phyloP scores from a whole-genome alignment of 306 rosid genomes.

The Acacia crassicarpa region DNA sequence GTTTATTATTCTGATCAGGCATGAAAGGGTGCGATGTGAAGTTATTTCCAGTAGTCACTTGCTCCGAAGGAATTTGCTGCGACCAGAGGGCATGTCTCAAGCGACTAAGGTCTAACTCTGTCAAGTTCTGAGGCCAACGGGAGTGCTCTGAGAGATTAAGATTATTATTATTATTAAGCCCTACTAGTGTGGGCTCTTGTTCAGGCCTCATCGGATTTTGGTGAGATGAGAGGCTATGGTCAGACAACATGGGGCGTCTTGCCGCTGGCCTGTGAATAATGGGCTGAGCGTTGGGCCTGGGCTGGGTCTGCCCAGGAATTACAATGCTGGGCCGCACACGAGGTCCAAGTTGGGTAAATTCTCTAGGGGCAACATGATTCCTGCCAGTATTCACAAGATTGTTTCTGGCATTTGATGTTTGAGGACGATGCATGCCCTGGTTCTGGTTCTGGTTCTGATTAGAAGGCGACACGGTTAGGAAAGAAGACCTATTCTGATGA shows the following conservation, averaged over 20 bases:
- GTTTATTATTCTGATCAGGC: background rate
- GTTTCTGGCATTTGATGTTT: background rate
- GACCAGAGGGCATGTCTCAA: background rate
- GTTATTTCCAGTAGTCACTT: background rate
- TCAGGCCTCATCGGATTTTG: background rate
- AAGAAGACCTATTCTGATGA: background rate
- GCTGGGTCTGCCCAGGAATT: background rate
- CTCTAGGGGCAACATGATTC: background rate
- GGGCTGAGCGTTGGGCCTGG: background rate
- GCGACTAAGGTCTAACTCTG: background rate
- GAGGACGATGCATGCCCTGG: background rate
- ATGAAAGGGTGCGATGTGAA: background rate
- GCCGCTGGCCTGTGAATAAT: background rate
- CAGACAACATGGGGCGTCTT: background rate
- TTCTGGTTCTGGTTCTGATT: background rate
- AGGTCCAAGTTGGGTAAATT: background rate
- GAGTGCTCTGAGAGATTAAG: background rate
- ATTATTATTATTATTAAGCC: background rate
- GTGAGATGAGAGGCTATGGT: background rate
- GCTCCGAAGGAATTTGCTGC: background rate
- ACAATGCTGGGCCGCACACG: conserved; percentile 22
- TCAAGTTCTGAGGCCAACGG: background rate
- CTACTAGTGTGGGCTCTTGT: background rate
- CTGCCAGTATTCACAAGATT: background rate
- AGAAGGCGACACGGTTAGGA: background rate